A percentile compares a stretch with the other conserved stretches of the same genome.
Evolutionary conservation across 1,284 basidiomycete species (phyloP).

Genomic region (Porogramme epimiltina): DNA sequence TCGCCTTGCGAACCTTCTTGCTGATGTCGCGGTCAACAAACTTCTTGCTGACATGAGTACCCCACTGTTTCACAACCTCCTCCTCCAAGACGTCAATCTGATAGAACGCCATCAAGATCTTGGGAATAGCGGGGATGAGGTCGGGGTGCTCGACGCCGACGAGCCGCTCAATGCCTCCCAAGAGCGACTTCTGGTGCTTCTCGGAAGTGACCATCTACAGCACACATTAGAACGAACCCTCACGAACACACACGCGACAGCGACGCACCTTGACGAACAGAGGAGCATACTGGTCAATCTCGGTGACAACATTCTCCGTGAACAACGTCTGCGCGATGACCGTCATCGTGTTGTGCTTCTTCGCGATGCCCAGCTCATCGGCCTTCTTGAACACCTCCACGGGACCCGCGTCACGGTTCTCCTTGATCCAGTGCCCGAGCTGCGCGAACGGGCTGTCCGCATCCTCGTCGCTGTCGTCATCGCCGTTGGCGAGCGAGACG

Average conservation of each 20-base stretch:
- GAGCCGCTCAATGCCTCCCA: conserved; percentile 88
- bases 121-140: conserved; percentile 73
- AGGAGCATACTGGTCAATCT: conserved; percentile 76
- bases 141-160: conserved; percentile 74
- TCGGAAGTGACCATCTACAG: conserved; percentile 75
- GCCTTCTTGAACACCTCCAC: conserved; percentile 62
- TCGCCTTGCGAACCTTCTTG: conserved; percentile 95
- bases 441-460: conserved; percentile 84
- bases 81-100: conserved; percentile 94
- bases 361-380: conserved; percentile 90
- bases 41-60: conserved; percentile 97
- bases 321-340: conserved; percentile 90
- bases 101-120: conserved; percentile 95
- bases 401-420: conserved; percentile 55
- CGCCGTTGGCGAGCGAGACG: conserved; percentile 49
- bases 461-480: conserved; percentile 89
- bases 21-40: conserved; percentile 95
- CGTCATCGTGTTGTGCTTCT: conserved; percentile 92
- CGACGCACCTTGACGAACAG: conserved; percentile 78
- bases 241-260: not conserved
- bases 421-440: conserved; percentile 87
- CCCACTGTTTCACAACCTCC: conserved; percentile 90
- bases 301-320: conserved; percentile 72
- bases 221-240: conserved; percentile 9
- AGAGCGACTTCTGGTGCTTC: conserved; percentile 93